These are phyloP conservation scores for Acacia acuminata DNA, from an alignment of 306 rosid genomes.

Conservation along the genomic window DNA sequence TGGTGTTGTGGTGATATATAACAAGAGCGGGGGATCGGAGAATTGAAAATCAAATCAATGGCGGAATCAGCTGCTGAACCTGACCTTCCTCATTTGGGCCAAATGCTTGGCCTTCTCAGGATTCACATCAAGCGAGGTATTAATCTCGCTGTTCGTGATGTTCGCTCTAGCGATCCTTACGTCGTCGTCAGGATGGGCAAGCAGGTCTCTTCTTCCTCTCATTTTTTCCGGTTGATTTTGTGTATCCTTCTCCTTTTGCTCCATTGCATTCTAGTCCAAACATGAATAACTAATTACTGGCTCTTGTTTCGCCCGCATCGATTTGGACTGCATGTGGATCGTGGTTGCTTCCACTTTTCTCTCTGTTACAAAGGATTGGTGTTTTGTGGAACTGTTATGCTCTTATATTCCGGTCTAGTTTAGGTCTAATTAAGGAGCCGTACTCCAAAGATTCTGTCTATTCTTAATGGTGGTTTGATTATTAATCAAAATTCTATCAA, in stretches of 20 bases:
- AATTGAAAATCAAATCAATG: neutral
- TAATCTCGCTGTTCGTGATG: conserved; percentile 95
- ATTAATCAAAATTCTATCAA: neutral
- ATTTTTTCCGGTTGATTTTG: neutral
- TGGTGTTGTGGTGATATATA: neutral
- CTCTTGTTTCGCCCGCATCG: neutral
- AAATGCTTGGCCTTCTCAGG: conserved; percentile 76
- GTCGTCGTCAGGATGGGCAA: conserved; percentile 72
- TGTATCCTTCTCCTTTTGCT: neutral
- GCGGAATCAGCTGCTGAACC: neutral
- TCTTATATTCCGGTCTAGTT: neutral
- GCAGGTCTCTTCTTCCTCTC: conserved; percentile 48
- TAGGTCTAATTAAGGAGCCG: neutral
- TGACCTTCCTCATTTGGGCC: conserved; percentile 51
- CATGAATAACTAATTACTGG: neutral
- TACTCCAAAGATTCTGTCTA: neutral
- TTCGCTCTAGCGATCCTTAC: conserved; percentile 91
- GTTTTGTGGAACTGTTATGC: neutral
- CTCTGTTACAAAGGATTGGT: neutral
- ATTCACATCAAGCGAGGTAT: conserved; percentile 88
- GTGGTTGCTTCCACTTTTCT: neutral
- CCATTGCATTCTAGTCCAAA: neutral
- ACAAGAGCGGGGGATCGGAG: neutral
- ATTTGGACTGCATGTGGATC: neutral
- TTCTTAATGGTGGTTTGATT: neutral